Base-by-base conservation (phyloP, 345 rosid species). In the Hevea brasiliensis region DNA sequence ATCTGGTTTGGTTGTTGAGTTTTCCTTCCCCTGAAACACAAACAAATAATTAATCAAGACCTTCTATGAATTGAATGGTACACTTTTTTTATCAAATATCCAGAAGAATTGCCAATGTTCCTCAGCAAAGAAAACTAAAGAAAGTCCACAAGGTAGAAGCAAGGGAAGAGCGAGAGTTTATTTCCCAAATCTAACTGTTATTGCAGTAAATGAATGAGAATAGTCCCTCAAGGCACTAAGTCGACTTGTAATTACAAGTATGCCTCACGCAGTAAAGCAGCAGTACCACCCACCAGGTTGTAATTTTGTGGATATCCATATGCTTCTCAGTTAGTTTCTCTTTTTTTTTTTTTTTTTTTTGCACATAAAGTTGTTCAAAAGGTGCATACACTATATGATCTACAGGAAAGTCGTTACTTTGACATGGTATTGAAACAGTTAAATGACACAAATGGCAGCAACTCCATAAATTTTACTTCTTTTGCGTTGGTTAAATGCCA, bases 11-110 rank as follows among this genome's bases (percentile, higher is more conserved):
- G 53, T 55, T 51, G 32, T 69, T 11, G 68, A 71, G 63, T 74
- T 80, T 51, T 40, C 85, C 82, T 83, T 84, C 50, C 78, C 85
- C 92, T 88, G 85, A 76, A 79, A 80, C 72, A 73, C 67, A 20
- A 79, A 54, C 0, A 3, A 21, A 69, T 7, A 1, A 42, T 62
- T 23, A 9, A 47, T 50, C 42, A 56, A 75, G 61, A 26, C 42
- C 51, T 23, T 54, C 65, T 8, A 29, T 24, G 37, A 12, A 67
- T 65, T 37, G 37, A 73, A 40, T 44, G 60, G 56, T 14, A 68
- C 18, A 75, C 5, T 44, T 61, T 18, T 15, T 44, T 6, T 29
- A 23, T 55, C 14, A 61, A 21, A 59, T 35, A 26, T 32, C 4
- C 3, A 76, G 11, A 62, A n/a, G 65, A 67, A 20, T 35, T 51